These are phyloP conservation scores for Eimeria tenella DNA, from an alignment of 169 alveolate species.

Conservation along the genomic window DNA sequence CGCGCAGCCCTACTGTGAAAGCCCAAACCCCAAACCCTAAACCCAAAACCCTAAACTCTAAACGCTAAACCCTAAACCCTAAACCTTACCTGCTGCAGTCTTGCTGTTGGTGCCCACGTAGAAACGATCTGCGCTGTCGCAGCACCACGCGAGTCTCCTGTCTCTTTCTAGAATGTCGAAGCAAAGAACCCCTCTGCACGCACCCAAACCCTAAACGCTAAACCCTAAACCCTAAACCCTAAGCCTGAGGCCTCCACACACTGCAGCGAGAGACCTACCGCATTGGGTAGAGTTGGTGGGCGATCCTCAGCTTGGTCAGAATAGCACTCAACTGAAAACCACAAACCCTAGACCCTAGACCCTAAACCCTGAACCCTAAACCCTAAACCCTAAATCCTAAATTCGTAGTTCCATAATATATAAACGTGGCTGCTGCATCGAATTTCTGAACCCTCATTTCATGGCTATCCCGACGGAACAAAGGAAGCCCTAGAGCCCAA, in stretches of 20 bases:
- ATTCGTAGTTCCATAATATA: neutral
- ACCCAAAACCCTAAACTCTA: neutral
- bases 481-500: no score
- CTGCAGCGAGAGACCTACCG: conserved; percentile 31
- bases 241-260: neutral
- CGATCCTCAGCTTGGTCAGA: conserved; percentile 71
- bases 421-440: no score
- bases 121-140: conserved; percentile 63
- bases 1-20: neutral
- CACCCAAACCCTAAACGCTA: neutral
- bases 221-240: conserved; percentile 44
- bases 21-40: neutral
- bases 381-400: neutral
- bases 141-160: conserved; percentile 52
- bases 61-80: neutral
- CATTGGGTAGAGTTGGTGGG: conserved; percentile 65
- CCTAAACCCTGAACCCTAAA: conserved; percentile 37
- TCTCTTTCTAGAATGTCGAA: conserved; percentile 78
- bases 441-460: neutral
- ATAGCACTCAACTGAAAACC: conserved; percentile 72
- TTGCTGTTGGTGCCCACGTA: conserved; percentile 60
- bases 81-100: conserved; percentile 53
- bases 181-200: conserved; percentile 58
- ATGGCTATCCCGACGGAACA: no score
- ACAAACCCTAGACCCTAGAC: conserved; percentile 41